Evolutionary conservation across 192 early-diverging fungal genomes (phyloP).

Genomic region (Backusella tarrabulga): DNA sequence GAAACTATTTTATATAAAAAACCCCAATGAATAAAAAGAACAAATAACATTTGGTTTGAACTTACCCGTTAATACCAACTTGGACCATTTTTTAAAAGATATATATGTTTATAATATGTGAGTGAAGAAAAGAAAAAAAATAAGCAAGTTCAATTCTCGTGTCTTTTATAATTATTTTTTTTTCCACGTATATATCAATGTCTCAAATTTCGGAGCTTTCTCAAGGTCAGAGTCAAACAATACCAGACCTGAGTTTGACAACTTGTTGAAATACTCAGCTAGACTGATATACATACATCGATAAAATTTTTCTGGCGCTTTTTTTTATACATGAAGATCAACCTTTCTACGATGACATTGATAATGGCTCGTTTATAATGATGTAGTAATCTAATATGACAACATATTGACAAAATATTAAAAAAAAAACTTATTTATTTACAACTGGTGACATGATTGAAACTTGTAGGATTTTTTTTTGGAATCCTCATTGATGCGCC

Average conservation of each 20-base stretch:
- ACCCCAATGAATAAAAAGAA: too few species aligned
- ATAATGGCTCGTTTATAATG: not conserved
- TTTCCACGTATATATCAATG: not conserved
- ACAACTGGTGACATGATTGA: not conserved
- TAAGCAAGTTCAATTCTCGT: not conserved
- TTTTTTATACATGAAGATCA: not conserved
- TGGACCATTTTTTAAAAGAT: too few species aligned
- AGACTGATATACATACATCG: not conserved
- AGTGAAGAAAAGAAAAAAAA: too few species aligned
- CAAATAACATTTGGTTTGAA: slow-evolving; percentile 9
- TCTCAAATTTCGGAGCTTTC: not conserved
- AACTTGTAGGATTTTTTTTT: not conserved
- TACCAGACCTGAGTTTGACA: not conserved
- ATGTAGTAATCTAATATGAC: not conserved
- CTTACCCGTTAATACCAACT: too few species aligned
- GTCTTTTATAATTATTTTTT: not conserved
- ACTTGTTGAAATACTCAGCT: not conserved
- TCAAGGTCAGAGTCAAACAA: not conserved
- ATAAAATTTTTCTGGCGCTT: not conserved
- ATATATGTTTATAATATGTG: too few species aligned
- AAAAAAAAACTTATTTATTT: not conserved
- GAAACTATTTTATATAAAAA: slow-evolving; percentile 28
- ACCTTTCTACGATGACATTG: not conserved
- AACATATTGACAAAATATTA: not conserved
- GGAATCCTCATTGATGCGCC: not conserved